These are phyloP conservation scores for Penicillium cataractarum DNA, from an alignment of 495 filamentous ascomycete genomes.

Conservation along the genomic window DNA sequence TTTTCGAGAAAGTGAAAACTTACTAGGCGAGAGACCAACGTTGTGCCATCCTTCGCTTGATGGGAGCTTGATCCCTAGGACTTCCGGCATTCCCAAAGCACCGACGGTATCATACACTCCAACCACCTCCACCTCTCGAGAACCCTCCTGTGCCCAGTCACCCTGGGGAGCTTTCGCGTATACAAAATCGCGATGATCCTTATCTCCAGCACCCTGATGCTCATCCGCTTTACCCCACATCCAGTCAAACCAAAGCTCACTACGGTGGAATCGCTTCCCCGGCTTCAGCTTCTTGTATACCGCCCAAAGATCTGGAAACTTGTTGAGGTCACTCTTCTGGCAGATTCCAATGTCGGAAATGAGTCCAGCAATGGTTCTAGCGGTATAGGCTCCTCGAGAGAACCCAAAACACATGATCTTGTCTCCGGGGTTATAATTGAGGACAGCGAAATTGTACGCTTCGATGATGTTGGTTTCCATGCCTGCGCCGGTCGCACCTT, in stretches of 20 bases:
- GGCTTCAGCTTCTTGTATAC: constrained; percentile 46
- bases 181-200: constrained; percentile 11
- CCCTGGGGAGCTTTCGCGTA: constrained; percentile 13
- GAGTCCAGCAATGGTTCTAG: constrained; percentile 57
- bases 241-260: constrained; percentile 24
- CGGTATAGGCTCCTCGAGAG: constrained; percentile 63
- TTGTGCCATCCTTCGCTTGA: constrained; percentile 23
- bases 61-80: constrained; percentile 25
- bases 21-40: constrained; percentile 24
- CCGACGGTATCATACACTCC: constrained; percentile 67
- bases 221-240: constrained; percentile 30
- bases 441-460: constrained; percentile 29
- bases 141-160: constrained; percentile 24
- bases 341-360: constrained; percentile 56
- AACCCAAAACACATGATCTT: constrained; percentile 65
- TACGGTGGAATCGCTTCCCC: constrained; percentile 26
- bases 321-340: constrained; percentile 42
- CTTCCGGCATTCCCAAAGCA: constrained; percentile 29
- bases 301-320: constrained; percentile 50
- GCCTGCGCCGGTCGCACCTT: constrained; percentile 25
- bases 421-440: constrained; percentile 56
- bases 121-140: constrained; percentile 49
- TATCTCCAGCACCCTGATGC: constrained; percentile 22
- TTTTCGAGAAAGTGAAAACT: not conserved
- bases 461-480: constrained; percentile 28